phyloP scores from a whole-genome alignment of 768 basidiomycete genomes.

The Amanita exitialis region DNA sequence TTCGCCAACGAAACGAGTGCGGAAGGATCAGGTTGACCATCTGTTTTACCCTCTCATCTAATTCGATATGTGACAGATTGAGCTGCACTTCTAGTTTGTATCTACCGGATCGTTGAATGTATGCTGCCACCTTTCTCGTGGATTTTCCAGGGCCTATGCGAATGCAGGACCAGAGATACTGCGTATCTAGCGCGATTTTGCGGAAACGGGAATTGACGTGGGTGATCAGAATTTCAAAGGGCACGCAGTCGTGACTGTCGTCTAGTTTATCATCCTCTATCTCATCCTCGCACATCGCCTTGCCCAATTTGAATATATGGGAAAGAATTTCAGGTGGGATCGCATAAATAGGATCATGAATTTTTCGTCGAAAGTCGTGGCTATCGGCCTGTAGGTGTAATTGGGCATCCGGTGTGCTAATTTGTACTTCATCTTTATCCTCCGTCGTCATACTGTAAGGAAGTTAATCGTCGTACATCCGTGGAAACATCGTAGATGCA shows the following conservation, averaged over 20 bases:
- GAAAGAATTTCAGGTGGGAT: slow-evolving; percentile 24
- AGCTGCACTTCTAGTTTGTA: slow-evolving; percentile 23
- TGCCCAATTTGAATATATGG: slow-evolving; percentile 20
- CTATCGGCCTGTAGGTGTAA: not conserved
- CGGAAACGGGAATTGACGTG: slow-evolving; percentile 31
- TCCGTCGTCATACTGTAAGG: not conserved
- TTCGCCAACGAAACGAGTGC: slow-evolving; percentile 26
- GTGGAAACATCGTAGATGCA: not conserved
- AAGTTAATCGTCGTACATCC: not conserved
- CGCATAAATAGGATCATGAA: slow-evolving; percentile 9
- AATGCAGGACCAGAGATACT: slow-evolving; percentile 31
- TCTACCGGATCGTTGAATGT: slow-evolving; percentile 23
- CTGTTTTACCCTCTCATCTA: slow-evolving; percentile 7
- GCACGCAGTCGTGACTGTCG: not conserved
- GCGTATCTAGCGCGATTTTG: slow-evolving; percentile 24
- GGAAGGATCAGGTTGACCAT: slow-evolving; percentile 21
- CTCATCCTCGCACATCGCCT: slow-evolving; percentile 14
- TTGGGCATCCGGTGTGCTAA: not conserved
- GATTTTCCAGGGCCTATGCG: slow-evolving; percentile 14
- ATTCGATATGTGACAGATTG: slow-evolving; percentile 10
- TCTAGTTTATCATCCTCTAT: not conserved
- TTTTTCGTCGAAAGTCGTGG: not conserved
- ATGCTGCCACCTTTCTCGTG: slow-evolving; percentile 16
- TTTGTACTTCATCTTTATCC: not conserved
- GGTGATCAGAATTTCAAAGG: slow-evolving; percentile 28